These are phyloP conservation scores for Funneliformis mosseae DNA, from an alignment of 192 early-diverging fungal species.

Conservation along the genomic window DNA sequence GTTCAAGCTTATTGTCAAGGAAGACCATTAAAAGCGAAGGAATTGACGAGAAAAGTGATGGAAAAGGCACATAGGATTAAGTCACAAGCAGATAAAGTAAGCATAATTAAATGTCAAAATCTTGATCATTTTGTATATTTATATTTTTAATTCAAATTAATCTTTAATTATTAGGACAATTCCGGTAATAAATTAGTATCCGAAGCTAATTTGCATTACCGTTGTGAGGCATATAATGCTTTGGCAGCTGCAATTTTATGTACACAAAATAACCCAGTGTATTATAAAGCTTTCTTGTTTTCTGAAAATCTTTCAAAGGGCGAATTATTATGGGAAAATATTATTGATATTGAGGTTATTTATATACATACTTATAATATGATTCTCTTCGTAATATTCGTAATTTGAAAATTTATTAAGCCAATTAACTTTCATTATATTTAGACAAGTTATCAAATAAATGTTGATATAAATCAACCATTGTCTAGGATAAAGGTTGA, in stretches of 20 bases:
- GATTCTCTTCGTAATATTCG: not conserved
- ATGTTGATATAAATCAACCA: not conserved
- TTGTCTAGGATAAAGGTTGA: not conserved
- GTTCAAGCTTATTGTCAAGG: conserved; percentile 38
- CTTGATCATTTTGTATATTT: not conserved
- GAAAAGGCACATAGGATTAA: conserved; percentile 45
- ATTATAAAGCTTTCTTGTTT: conserved; percentile 64
- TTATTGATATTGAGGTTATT: conserved; percentile 51
- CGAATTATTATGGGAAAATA: conserved; percentile 63
- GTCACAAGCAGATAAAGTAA: conserved; percentile 39
- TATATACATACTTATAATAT: not conserved
- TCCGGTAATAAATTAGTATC: conserved; percentile 27
- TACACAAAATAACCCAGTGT: conserved; percentile 58
- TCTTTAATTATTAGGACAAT: conserved; percentile 25
- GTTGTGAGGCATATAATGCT: conserved; percentile 63
- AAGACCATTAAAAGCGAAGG: conserved; percentile 40
- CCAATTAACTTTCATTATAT: not conserved
- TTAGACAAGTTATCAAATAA: not conserved
- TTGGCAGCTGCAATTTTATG: conserved; percentile 55
- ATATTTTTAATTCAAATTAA: not conserved
- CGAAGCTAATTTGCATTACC: conserved; percentile 38
- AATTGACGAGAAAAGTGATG: conserved; percentile 50
- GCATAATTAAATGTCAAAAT: not conserved
- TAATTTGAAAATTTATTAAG: not conserved
- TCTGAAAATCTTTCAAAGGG: conserved; percentile 53